Evolutionary conservation across 2,329 filamentous ascomycete species (phyloP).

Genomic region (Exophiala sp.): DNA sequence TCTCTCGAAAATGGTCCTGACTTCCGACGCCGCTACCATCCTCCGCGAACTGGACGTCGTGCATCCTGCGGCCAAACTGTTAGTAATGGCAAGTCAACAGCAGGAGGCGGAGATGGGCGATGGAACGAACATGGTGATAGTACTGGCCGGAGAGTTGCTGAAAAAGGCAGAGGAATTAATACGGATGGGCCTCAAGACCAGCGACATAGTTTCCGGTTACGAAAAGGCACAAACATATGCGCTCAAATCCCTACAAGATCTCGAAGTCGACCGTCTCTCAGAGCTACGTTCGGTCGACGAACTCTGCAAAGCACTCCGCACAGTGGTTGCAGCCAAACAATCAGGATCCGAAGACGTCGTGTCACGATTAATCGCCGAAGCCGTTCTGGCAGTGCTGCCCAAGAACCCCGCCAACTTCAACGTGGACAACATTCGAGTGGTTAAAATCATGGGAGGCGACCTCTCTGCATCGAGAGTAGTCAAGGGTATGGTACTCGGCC

Average conservation of each 20-base stretch:
- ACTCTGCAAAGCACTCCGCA: constrained; percentile 90
- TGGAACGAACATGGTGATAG: constrained; percentile 94
- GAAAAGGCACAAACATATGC: constrained; percentile 91
- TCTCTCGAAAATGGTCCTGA: constrained; percentile 98
- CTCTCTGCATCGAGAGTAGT: constrained; percentile 92
- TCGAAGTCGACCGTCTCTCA: constrained; percentile 85
- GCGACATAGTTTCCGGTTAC: constrained; percentile 92
- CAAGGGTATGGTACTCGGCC: constrained; percentile 96
- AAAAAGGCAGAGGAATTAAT: constrained; percentile 96
- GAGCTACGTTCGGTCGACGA: constrained; percentile 77
- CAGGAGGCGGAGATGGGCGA: constrained; percentile 99
- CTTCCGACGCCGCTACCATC: constrained; percentile 95
- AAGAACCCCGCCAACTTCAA: constrained; percentile 97
- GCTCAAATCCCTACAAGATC: constrained; percentile 71
- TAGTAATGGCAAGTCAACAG: constrained; percentile 98
- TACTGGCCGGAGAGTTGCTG: constrained; percentile 89
- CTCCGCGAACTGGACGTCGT: constrained; percentile 96
- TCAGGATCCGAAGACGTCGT: constrained; percentile 88
- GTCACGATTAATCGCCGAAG: constrained; percentile 80
- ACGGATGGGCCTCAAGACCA: constrained; percentile 96
- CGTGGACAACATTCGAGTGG: constrained; percentile 96
- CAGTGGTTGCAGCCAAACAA: constrained; percentile 95
- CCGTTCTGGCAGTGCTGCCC: constrained; percentile 79
- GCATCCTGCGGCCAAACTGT: constrained; percentile 92
- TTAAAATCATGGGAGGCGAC: constrained; percentile 99